Evolutionary conservation across 106 monocot species (phyloP).

Genomic region (Dioscorea dumetorum): DNA sequence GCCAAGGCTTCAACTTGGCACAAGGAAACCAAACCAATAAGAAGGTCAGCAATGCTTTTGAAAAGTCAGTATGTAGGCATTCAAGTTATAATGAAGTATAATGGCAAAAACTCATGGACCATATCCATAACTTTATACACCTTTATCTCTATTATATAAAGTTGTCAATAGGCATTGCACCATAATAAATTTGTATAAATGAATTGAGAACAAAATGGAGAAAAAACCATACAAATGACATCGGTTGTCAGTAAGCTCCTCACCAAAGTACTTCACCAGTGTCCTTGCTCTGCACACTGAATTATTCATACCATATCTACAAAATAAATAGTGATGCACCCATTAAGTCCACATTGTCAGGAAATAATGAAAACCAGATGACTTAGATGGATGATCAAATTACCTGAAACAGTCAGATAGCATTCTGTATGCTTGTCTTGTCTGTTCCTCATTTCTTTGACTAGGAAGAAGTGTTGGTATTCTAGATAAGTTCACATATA

Average conservation of each 20-base stretch:
- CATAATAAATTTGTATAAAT: too few relatives aligned
- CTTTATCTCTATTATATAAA: too few relatives aligned
- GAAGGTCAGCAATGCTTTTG: too few relatives aligned
- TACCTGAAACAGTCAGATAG: slow-evolving; percentile 87
- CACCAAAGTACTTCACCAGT: slow-evolving; percentile 91
- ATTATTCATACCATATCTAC: slow-evolving; percentile 87
- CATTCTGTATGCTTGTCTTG: slow-evolving; percentile 81
- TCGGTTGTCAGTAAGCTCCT: slow-evolving; percentile 48
- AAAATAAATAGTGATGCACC: slow-evolving; percentile 1
- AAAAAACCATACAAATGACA: slow-evolving; percentile 60
- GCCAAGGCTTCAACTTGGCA: not conserved
- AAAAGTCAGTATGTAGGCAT: too few relatives aligned
- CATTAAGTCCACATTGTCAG: too few relatives aligned
- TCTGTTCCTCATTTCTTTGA: slow-evolving; percentile 77
- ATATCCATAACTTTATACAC: too few relatives aligned
- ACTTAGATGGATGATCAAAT: not conserved
- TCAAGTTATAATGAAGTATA: too few relatives aligned
- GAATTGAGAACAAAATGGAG: not conserved
- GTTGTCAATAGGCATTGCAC: too few relatives aligned
- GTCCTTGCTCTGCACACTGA: slow-evolving; percentile 68
- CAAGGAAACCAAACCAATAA: not conserved
- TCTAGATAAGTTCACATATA: slow-evolving; percentile 76
- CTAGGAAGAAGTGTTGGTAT: slow-evolving; percentile 92
- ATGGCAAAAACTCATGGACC: too few relatives aligned
- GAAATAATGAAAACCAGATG: not conserved